These are phyloP conservation scores for Camellia sinensis DNA, from an alignment of 148 eudicot species.

Conservation along the genomic window DNA sequence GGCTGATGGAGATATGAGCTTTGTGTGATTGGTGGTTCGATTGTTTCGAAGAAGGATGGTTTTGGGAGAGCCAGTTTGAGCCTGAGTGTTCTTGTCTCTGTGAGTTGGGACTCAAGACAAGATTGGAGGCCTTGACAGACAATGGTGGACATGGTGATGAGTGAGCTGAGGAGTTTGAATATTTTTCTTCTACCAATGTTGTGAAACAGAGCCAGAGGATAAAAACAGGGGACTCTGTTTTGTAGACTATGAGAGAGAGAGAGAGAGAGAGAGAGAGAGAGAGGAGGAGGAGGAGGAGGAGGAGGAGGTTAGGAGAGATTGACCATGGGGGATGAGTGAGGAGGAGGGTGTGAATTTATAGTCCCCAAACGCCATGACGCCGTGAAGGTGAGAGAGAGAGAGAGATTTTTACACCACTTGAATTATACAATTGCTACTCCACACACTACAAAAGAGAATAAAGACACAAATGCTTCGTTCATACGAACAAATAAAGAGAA, in stretches of 20 bases:
- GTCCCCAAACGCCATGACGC: slow-evolving; percentile 37
- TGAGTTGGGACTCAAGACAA: slow-evolving; percentile 26
- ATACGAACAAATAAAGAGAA: too few species aligned
- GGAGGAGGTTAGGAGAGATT: slow-evolving; percentile 8
- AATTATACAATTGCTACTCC: slow-evolving; percentile 4
- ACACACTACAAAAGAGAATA: slow-evolving; percentile 11
- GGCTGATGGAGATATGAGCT: slow-evolving; percentile 28
- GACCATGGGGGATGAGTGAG: slow-evolving; percentile 31
- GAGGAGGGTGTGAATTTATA: slow-evolving; percentile 47
- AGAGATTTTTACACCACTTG: slow-evolving; percentile 19
- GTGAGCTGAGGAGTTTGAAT: neutral
- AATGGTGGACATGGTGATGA: slow-evolving; percentile 41
- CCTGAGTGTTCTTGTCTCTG: neutral
- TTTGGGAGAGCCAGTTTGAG: slow-evolving; percentile 28
- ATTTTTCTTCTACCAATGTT: neutral
- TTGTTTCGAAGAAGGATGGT: neutral
- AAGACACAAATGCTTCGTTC: slow-evolving; percentile 14
- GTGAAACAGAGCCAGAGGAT: neutral
- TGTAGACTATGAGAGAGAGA: neutral
- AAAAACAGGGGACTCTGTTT: neutral
- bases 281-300: slow-evolving; percentile 3
- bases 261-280: neutral
- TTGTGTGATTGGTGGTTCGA: neutral
- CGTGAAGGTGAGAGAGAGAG: slow-evolving; percentile 11
- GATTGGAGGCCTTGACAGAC: slow-evolving; percentile 38